Conservation (phyloP, 2,329 filamentous ascomycete genomes). For the Botrytis fabae region DNA sequence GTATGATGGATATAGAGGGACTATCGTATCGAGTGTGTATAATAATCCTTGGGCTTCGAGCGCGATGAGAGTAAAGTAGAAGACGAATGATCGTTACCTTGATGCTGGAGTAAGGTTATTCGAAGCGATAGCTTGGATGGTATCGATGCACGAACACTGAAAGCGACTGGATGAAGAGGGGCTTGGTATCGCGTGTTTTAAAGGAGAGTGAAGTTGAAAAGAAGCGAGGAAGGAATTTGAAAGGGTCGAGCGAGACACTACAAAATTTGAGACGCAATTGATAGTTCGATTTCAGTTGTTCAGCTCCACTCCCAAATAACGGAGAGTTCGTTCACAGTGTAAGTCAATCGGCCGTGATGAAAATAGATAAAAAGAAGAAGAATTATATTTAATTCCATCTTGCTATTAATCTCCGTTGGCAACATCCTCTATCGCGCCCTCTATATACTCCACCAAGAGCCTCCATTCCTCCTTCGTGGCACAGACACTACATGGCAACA, state of each 20-base stretch:
- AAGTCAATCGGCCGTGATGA: neutral
- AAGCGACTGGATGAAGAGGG: neutral
- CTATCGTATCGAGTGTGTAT: neutral
- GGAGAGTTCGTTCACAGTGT: neutral
- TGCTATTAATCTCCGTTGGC: neutral
- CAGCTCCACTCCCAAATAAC: neutral
- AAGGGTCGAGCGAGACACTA: neutral
- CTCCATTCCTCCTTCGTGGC: neutral
- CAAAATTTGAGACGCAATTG: neutral
- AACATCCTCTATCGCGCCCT: neutral
- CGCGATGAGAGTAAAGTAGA: neutral
- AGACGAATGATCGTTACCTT: neutral
- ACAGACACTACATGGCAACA: neutral
- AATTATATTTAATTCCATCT: neutral
- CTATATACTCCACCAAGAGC: neutral
- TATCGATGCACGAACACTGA: neutral
- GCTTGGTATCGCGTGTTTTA: neutral
- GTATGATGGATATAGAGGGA: neutral
- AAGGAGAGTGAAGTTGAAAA: neutral
- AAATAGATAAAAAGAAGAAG: neutral
- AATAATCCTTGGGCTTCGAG: neutral
- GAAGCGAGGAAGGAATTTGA: neutral
- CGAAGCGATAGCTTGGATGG: neutral
- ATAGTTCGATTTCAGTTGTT: neutral
- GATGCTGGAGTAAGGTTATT: neutral